phyloP scores from a whole-genome alignment of 257 asterid species.

The Solanum chiquidenum region DNA sequence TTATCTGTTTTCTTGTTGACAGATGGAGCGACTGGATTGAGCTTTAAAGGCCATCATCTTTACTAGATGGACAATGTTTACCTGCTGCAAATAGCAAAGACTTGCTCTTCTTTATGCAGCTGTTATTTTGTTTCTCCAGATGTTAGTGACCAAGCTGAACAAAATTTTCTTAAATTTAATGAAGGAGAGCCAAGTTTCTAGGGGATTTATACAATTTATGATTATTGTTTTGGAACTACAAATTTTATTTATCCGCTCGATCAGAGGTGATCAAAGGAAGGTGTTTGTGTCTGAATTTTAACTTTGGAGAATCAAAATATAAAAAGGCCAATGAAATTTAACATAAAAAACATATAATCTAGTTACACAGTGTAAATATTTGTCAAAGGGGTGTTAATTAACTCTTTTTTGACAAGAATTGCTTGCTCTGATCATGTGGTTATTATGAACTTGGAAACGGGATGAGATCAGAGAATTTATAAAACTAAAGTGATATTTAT shows the following conservation, averaged over 20 bases:
- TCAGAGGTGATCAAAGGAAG: not conserved
- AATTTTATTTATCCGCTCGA: not conserved
- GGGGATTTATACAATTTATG: not conserved
- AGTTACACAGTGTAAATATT: not conserved
- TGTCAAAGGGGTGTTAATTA: not conserved
- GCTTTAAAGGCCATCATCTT: not conserved
- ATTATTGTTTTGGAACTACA: not conserved
- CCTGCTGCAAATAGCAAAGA: not conserved
- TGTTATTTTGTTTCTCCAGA: not conserved
- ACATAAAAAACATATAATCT: not conserved
- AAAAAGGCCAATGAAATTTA: not conserved
- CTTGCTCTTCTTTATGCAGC: not conserved
- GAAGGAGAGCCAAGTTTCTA: not conserved
- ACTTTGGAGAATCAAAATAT: not conserved
- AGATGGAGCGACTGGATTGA: conserved; percentile 69
- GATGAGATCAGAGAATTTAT: not conserved
- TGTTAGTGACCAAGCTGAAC: not conserved
- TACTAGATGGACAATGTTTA: not conserved
- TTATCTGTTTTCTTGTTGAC: conserved; percentile 6
- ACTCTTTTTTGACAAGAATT: not conserved
- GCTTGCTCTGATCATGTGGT: not conserved
- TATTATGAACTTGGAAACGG: not conserved
- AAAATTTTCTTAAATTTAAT: not conserved
- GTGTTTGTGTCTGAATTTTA: not conserved
- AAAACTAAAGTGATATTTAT: not conserved